phyloP scores from a whole-genome alignment of 148 eudicot species.

The Rhododendron henanense region DNA sequence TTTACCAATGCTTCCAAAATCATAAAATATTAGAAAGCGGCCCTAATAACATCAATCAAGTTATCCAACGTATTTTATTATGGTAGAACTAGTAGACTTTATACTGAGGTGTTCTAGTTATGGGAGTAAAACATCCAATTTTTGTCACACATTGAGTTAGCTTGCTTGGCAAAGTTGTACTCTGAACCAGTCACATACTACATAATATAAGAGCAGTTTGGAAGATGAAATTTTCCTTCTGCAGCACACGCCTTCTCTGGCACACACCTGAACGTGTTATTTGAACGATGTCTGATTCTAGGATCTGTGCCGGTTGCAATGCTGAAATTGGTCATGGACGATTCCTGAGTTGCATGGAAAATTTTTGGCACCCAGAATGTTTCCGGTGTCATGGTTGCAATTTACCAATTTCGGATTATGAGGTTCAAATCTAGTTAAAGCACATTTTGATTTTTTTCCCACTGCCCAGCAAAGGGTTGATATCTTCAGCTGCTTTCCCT shows the following conservation, averaged over 20 bases:
- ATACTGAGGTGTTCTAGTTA: background rate
- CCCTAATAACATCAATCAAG: background rate
- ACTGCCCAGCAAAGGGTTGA: background rate
- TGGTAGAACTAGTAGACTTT: background rate
- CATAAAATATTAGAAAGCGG: background rate
- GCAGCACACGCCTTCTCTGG: background rate
- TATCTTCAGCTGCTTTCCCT: constrained; percentile 3
- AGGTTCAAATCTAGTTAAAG: constrained; percentile 41
- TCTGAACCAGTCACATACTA: background rate
- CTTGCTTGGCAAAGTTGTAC: background rate
- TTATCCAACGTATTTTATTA: background rate
- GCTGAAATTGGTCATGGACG: constrained; percentile 85
- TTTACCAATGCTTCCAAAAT: background rate
- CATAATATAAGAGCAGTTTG: background rate
- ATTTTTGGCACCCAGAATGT: constrained; percentile 95
- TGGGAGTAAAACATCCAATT: background rate
- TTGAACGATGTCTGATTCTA: constrained; percentile 14
- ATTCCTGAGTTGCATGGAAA: constrained; percentile 89
- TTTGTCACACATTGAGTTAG: background rate
- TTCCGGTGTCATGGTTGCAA: constrained; percentile 80
- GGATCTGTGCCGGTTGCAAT: constrained; percentile 83
- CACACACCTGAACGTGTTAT: background rate
- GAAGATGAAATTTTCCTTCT: constrained; percentile 5
- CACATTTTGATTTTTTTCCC: background rate
- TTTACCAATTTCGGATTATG: constrained; percentile 80